Percentiles rank a stretch among this genome's conserved stretches.
Conservation (phyloP, 1,139 yeast genomes). For the Zhuliangozyma parablackwelliae region DNA sequence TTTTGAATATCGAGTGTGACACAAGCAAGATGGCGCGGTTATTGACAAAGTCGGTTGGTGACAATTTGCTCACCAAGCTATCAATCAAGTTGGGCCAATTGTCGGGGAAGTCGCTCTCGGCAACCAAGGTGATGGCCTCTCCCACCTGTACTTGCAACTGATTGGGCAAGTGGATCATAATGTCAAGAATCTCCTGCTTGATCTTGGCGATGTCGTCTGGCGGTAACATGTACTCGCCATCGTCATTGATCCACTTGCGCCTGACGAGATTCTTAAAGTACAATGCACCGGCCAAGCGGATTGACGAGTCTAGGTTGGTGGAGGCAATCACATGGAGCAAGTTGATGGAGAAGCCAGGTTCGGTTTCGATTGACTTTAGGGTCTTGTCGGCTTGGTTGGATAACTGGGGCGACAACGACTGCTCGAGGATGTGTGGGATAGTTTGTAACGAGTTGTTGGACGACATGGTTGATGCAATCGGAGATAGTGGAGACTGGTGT, state of each 20-base stretch:
- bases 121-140: constrained; percentile 86
- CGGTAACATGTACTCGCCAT: constrained; percentile 70
- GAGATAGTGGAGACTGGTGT: too few species aligned
- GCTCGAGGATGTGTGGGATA: constrained; percentile 44
- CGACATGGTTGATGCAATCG: background rate
- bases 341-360: constrained; percentile 70
- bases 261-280: constrained; percentile 85
- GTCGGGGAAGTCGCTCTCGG: constrained; percentile 93
- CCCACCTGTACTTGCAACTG: constrained; percentile 86
- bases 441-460: constrained; percentile 35
- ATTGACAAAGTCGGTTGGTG: constrained; percentile 59
- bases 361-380: constrained; percentile 57
- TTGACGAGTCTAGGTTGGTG: constrained; percentile 45
- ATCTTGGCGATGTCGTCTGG: constrained; percentile 60
- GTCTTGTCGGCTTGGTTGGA: constrained; percentile 61
- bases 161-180: constrained; percentile 78
- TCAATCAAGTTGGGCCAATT: constrained; percentile 81
- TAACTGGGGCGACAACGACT: constrained; percentile 44
- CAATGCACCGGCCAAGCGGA: constrained; percentile 83
- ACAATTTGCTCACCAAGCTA: constrained; percentile 63
- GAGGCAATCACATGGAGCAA: constrained; percentile 77
- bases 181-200: constrained; percentile 69
- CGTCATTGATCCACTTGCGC: constrained; percentile 86
- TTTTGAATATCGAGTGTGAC: constrained; percentile 90
- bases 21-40: constrained; percentile 87